These are phyloP conservation scores for Brasenia schreberi DNA, from an alignment of 164 flowering plant genomes.

Conservation along the genomic window DNA sequence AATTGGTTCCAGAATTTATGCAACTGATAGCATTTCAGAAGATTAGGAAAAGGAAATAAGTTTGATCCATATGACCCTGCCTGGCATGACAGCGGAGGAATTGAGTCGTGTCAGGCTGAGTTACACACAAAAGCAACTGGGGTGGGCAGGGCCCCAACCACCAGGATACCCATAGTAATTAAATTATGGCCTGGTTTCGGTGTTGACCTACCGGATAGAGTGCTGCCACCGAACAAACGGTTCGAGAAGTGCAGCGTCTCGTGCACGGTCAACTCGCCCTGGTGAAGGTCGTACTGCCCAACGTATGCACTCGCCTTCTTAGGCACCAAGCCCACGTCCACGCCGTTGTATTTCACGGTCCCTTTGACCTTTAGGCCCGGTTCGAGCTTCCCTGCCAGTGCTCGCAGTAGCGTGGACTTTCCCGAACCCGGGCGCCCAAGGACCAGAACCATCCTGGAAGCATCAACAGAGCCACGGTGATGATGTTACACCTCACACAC, in stretches of 20 bases:
- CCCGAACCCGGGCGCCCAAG: conserved; percentile 78
- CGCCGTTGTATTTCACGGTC: background rate
- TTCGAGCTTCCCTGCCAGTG: conserved; percentile 59
- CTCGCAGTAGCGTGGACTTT: conserved; percentile 51
- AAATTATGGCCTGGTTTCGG: too few relatives aligned
- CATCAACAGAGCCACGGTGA: too few relatives aligned
- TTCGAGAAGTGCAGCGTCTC: background rate
- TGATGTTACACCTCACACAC: too few relatives aligned
- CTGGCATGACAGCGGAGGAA: too few relatives aligned
- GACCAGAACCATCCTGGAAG: conserved; percentile 57
- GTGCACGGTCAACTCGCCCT: conserved; percentile 1
- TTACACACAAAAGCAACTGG: too few relatives aligned
- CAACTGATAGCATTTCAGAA: too few relatives aligned
- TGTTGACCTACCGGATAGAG: background rate
- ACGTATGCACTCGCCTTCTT: background rate
- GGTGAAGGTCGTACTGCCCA: conserved; percentile 1
- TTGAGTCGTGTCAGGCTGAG: too few relatives aligned
- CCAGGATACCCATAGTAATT: too few relatives aligned
- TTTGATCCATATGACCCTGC: too few relatives aligned
- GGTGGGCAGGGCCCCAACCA: too few relatives aligned
- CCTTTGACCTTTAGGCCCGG: conserved; percentile 31
- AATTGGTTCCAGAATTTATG: too few relatives aligned
- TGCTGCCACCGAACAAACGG: background rate
- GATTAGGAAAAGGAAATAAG: too few relatives aligned
- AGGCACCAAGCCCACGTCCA: background rate